phyloP scores from a whole-genome alignment of 805 yeast species.

The Suhomyces canberraensis region DNA sequence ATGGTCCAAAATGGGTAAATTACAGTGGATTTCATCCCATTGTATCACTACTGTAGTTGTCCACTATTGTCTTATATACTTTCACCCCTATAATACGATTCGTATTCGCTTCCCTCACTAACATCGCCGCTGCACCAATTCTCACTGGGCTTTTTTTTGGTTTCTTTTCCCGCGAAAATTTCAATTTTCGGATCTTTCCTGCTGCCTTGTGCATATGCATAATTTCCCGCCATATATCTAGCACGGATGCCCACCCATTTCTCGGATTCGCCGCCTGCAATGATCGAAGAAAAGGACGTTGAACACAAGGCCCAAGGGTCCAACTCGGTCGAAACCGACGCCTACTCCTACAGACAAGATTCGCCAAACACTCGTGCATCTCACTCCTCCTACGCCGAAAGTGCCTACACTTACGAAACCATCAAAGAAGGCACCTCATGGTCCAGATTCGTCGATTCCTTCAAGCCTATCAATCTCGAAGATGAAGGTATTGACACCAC shows the following conservation, averaged over 20 bases:
- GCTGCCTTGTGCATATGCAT: not conserved
- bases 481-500: slow-evolving; percentile 23
- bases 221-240: not conserved
- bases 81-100: no score
- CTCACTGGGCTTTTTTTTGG: not conserved
- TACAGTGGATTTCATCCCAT: no score
- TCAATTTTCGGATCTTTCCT: slow-evolving; percentile 2
- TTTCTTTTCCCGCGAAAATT: slow-evolving; percentile 1
- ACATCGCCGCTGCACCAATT: no score
- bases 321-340: slow-evolving; percentile 8
- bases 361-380: slow-evolving; percentile 4
- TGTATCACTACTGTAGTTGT: no score
- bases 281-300: slow-evolving; percentile 3
- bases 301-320: slow-evolving; percentile 2
- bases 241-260: not conserved
- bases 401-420: slow-evolving; percentile 10
- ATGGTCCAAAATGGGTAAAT: no score
- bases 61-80: no score
- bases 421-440: slow-evolving; percentile 14
- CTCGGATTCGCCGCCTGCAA: not conserved
- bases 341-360: slow-evolving; percentile 11
- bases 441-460: slow-evolving; percentile 30
- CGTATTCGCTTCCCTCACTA: no score
- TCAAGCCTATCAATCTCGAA: slow-evolving; percentile 37
- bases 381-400: slow-evolving; percentile 5